These are phyloP conservation scores for Persicaria tinctoria DNA, from an alignment of 148 eudicot species.

Conservation along the genomic window DNA sequence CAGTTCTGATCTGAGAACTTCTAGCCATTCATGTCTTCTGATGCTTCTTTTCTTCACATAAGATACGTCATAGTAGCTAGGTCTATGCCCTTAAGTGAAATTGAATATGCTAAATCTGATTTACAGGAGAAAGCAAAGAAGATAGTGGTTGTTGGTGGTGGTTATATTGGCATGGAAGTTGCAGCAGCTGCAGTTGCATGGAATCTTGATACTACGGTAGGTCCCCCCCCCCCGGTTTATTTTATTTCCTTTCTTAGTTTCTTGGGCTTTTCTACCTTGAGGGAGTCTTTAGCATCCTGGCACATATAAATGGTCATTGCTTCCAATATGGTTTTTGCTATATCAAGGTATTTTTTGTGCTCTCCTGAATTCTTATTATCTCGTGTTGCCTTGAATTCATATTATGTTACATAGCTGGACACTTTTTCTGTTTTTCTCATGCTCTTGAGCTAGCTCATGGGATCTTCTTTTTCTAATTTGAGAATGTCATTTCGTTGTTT, in stretches of 20 bases:
- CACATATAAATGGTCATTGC: not conserved
- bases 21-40: not conserved
- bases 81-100: not conserved
- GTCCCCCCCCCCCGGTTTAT: slow-evolving; percentile 8
- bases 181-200: slow-evolving; percentile 94
- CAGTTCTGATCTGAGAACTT: not conserved
- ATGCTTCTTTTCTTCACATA: not conserved
- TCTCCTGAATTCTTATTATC: not conserved
- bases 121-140: slow-evolving; percentile 71
- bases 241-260: not conserved
- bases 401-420: not conserved
- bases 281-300: not conserved
- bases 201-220: slow-evolving; percentile 94
- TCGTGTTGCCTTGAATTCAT: not conserved
- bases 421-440: not conserved
- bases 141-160: slow-evolving; percentile 94
- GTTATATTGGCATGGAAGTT: slow-evolving; percentile 99
- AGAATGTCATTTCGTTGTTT: too few species aligned
- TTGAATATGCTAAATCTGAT: slow-evolving; percentile 6
- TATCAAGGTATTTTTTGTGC: too few species aligned
- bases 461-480: too few species aligned
- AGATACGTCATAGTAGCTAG: not conserved
- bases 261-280: not conserved
- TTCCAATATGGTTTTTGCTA: too few species aligned
- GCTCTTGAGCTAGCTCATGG: too few species aligned